A percentile compares a stretch with the other conserved stretches of the same genome.
phyloP scores from a whole-genome alignment of 2,329 filamentous ascomycete species.

The Fusarium agapanthi region DNA sequence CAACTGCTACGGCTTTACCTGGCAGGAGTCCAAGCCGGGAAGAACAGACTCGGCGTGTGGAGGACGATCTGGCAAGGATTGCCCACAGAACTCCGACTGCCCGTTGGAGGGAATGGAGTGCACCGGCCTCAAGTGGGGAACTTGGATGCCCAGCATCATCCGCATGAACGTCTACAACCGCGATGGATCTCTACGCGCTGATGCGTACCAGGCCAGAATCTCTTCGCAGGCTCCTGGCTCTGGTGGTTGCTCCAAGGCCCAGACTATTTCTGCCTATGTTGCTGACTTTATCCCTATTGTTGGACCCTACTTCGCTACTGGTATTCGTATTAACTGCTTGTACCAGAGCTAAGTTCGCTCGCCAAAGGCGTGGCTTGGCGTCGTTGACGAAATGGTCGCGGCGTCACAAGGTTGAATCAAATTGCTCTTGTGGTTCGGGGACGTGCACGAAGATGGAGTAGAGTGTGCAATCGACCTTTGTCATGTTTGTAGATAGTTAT shows the following conservation, averaged over 20 bases:
- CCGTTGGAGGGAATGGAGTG: slow-evolving; percentile 7
- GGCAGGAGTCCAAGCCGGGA: neutral
- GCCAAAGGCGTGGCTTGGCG: neutral
- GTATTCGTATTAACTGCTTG: neutral
- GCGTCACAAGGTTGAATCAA: neutral
- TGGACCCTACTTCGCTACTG: slow-evolving; percentile 1
- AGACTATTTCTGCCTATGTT: neutral
- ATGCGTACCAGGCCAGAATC: neutral
- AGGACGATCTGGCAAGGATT: neutral
- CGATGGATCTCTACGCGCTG: neutral
- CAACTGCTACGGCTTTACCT: neutral
- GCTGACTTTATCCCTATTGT: neutral
- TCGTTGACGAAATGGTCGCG: neutral
- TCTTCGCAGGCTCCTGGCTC: neutral
- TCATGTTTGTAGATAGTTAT: neutral
- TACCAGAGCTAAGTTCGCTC: slow-evolving; percentile 45
- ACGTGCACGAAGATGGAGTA: rapidly evolving
- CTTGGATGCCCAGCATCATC: slow-evolving; percentile 7
- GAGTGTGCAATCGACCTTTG: neutral
- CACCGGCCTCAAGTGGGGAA: neutral
- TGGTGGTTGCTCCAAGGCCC: neutral
- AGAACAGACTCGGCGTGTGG: neutral
- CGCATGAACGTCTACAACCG: slow-evolving; percentile 10
- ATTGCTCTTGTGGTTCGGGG: neutral
- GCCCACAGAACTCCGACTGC: neutral